Conservation (phyloP, 495 filamentous ascomycete genomes). For the Neurospora sp. region DNA sequence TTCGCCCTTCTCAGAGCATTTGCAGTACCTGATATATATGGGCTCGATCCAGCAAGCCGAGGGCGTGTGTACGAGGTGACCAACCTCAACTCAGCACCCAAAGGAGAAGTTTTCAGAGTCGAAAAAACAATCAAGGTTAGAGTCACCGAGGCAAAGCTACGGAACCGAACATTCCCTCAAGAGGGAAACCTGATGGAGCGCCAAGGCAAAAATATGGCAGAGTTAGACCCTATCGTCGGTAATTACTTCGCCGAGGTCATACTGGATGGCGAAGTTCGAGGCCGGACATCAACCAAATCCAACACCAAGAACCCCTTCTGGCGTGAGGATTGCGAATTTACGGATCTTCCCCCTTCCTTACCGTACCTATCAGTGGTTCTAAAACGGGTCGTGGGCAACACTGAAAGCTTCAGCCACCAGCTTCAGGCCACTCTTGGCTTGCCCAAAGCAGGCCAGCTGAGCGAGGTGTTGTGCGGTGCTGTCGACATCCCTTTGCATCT, state of each 20-base stretch:
- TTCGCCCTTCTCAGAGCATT: constrained; percentile 89
- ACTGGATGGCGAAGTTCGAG: constrained; percentile 79
- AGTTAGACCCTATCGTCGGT: constrained; percentile 30
- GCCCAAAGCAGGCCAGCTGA: constrained; percentile 24
- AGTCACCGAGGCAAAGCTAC: constrained; percentile 50
- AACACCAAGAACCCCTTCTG: constrained; percentile 85
- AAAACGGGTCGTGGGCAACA: constrained; percentile 51
- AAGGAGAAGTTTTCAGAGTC: constrained; percentile 44
- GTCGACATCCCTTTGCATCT: constrained; percentile 82
- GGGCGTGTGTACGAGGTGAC: constrained; percentile 30
- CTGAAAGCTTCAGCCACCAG: constrained; percentile 32
- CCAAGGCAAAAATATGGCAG: constrained; percentile 16
- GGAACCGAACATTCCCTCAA: constrained; percentile 13
- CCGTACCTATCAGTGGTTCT: constrained; percentile 74
- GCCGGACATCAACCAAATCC: constrained; percentile 71
- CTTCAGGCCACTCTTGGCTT: constrained; percentile 34
- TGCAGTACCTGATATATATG: constrained; percentile 87
- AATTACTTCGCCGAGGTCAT: constrained; percentile 88
- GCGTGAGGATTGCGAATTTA: constrained; percentile 85
- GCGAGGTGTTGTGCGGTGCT: constrained; percentile 50
- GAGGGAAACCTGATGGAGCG: constrained; percentile 23
- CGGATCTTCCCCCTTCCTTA: constrained; percentile 69
- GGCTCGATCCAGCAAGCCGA: constrained; percentile 29
- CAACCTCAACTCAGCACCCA: constrained; percentile 27
- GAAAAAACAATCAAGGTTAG: constrained; percentile 48